A percentile compares a stretch with the other conserved stretches of the same genome.
Conservation (phyloP, 1,284 basidiomycete genomes). For the Marasmius sp. region DNA sequence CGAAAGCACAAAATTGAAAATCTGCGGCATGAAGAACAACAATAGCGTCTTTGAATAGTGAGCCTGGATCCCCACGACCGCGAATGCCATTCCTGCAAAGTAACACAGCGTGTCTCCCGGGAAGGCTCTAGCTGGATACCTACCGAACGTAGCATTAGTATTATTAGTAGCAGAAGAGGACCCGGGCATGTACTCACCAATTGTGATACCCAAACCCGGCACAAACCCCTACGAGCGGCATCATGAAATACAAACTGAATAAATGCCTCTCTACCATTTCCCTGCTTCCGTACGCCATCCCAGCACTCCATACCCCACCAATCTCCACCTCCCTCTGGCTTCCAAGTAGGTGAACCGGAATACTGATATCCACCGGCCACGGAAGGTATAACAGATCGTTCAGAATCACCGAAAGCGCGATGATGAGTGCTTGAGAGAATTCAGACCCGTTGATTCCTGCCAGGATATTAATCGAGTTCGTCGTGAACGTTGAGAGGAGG, state of each 20-base stretch:
- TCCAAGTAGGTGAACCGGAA: constrained; percentile 71
- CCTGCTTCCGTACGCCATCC: constrained; percentile 82
- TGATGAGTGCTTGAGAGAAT: constrained; percentile 90
- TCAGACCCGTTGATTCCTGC: constrained; percentile 98
- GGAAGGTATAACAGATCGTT: constrained; percentile 95
- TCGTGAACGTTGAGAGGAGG: constrained; percentile 93
- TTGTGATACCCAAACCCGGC: constrained; percentile 91
- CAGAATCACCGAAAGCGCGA: constrained; percentile 85
- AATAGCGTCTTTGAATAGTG: constrained; percentile 98
- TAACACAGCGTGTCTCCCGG: constrained; percentile 99
- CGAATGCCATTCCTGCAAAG: constrained; percentile 96
- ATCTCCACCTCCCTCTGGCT: constrained; percentile 65
- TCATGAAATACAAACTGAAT: constrained; percentile 95
- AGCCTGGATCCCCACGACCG: constrained; percentile 93
- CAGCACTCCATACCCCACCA: constrained; percentile 77
- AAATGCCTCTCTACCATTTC: constrained; percentile 91
- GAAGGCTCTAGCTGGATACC: constrained; percentile 95
- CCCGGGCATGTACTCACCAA: constrained; percentile 58
- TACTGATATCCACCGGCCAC: constrained; percentile 70
- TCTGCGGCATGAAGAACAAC: constrained; percentile 96
- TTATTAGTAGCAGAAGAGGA: not conserved
- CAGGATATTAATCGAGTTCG: constrained; percentile 98
- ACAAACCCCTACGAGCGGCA: constrained; percentile 91
- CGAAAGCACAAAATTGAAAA: constrained; percentile 95
- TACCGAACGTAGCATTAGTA: constrained; percentile 30